phyloP scores from a whole-genome alignment of 2,329 filamentous ascomycete genomes.

The Cytospora piceicola region DNA sequence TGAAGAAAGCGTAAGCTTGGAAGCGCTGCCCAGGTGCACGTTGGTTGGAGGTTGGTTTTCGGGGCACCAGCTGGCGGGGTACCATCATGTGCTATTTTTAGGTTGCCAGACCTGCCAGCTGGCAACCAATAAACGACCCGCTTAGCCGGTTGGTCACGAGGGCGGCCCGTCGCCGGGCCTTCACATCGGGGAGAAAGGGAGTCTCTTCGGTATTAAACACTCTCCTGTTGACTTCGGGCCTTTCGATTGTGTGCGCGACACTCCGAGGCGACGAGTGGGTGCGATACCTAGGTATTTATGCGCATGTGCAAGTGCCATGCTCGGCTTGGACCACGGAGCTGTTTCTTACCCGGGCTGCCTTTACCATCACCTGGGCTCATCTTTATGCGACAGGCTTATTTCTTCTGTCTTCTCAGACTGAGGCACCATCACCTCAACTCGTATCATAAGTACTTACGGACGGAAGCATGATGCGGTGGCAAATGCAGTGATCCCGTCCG shows the following conservation, averaged over 20 bases:
- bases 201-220: neutral
- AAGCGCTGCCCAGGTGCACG: too few relatives aligned
- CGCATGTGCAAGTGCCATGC: neutral
- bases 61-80: too few relatives aligned
- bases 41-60: too few relatives aligned
- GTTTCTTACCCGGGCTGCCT: neutral
- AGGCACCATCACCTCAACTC: neutral
- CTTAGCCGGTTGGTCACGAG: neutral
- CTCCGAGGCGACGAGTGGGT: neutral
- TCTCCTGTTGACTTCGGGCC: neutral
- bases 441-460: slow-evolving; percentile 18
- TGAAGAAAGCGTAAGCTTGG: neutral
- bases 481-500: slow-evolving; percentile 22
- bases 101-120: neutral
- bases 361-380: neutral
- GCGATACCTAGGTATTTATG: neutral
- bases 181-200: neutral
- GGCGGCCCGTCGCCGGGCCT: neutral
- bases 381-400: neutral
- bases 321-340: neutral
- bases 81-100: neutral
- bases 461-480: slow-evolving; percentile 19
- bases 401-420: neutral
- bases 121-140: neutral
- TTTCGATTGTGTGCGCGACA: neutral